Evolutionary conservation across 2,329 filamentous ascomycete species (phyloP).

Genomic region (Botryotinia convoluta): DNA sequence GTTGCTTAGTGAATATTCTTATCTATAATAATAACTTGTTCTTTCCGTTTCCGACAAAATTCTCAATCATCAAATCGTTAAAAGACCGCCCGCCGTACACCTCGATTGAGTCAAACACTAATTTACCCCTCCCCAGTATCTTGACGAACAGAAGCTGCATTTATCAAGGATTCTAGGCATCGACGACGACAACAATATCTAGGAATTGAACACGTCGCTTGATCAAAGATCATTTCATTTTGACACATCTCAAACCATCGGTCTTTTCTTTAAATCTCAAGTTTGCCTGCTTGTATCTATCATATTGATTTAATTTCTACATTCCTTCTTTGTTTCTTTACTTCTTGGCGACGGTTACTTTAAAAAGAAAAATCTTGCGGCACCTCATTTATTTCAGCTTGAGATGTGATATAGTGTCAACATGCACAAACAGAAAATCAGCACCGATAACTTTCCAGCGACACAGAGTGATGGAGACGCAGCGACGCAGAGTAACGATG

Average conservation of each 20-base stretch:
- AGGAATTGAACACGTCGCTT: neutral
- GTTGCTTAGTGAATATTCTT: neutral
- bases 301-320: neutral
- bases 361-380: neutral
- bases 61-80: neutral
- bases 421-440: slow-evolving; percentile 1
- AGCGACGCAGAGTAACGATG: neutral
- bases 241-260: neutral
- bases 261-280: neutral
- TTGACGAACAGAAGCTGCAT: neutral
- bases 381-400: neutral
- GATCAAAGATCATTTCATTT: neutral
- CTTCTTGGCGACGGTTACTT: neutral
- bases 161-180: neutral
- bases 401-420: neutral
- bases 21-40: neutral
- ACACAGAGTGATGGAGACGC: slow-evolving; percentile 8
- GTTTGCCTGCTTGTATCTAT: neutral
- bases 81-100: neutral
- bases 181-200: neutral
- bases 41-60: neutral
- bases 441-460: neutral
- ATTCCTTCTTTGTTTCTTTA: slow-evolving; percentile 8
- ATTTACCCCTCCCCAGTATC: no score
- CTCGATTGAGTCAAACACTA: neutral